A percentile compares a stretch with the other conserved stretches of the same genome.
These are phyloP conservation scores for Syzygium grande DNA, from an alignment of 345 rosid genomes.

Conservation along the genomic window DNA sequence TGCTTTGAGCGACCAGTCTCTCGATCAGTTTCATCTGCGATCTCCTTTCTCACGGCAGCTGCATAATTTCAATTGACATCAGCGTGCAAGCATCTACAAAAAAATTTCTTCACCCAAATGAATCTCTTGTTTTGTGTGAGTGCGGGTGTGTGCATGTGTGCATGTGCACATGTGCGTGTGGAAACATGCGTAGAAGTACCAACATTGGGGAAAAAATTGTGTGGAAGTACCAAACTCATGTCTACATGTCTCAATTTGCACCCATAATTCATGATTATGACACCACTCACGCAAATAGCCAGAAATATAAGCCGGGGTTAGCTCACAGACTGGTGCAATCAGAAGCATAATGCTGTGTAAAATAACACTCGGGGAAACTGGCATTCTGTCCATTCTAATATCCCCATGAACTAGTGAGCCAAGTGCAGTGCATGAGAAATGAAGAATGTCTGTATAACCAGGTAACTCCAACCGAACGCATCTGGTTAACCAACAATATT, in stretches of 20 bases:
- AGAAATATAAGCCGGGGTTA: neutral
- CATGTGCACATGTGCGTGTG: neutral
- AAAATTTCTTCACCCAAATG: neutral
- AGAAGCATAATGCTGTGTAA: neutral
- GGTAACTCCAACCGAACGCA: neutral
- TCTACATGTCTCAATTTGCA: neutral
- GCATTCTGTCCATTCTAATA: neutral
- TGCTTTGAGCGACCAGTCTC: slow-evolving; percentile 91
- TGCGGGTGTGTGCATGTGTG: neutral
- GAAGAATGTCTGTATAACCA: neutral
- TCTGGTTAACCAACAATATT: neutral
- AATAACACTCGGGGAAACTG: neutral
- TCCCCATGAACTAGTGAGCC: neutral
- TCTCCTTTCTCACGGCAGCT: slow-evolving; percentile 99
- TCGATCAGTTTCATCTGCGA: slow-evolving; percentile 96
- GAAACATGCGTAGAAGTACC: neutral
- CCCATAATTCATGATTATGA: neutral
- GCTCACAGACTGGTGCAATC: neutral
- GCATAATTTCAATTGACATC: neutral
- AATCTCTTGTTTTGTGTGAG: neutral
- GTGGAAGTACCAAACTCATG: neutral
- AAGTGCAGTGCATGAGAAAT: neutral
- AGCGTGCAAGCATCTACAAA: neutral
- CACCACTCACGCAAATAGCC: neutral
- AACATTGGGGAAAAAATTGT: neutral